Evolutionary conservation across 2,329 filamentous ascomycete genomes (phyloP).

Genomic region (Rasamsonia emersonii): DNA sequence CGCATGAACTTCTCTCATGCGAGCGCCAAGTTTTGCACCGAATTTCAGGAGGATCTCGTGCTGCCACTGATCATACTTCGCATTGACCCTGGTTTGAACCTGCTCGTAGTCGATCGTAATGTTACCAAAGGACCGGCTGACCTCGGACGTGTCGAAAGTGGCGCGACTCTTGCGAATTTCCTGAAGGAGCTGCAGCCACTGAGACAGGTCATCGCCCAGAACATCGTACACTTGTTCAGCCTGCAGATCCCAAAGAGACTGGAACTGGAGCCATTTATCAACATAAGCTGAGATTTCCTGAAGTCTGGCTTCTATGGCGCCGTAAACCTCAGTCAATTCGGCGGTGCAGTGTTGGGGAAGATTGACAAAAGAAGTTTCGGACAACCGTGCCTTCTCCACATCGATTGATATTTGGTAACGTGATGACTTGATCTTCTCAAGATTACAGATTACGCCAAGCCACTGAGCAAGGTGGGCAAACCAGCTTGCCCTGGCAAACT

Average conservation of each 20-base stretch:
- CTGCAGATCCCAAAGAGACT: slow-evolving; percentile 95
- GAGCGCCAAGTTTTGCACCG: slow-evolving; percentile 73
- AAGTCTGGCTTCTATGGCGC: slow-evolving; percentile 73
- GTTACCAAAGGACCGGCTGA: slow-evolving; percentile 85
- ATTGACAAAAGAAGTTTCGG: slow-evolving; percentile 62
- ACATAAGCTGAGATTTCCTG: slow-evolving; percentile 75
- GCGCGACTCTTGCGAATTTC: slow-evolving; percentile 92
- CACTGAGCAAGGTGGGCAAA: slow-evolving; percentile 85
- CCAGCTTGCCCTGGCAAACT: slow-evolving; percentile 89
- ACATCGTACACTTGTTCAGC: slow-evolving; percentile 91
- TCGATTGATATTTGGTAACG: slow-evolving; percentile 82
- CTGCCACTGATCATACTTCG: slow-evolving; percentile 99
- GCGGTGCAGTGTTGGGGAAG: slow-evolving; percentile 76
- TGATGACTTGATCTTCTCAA: slow-evolving; percentile 89
- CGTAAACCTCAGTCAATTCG: slow-evolving; percentile 70
- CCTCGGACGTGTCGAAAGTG: slow-evolving; percentile 95
- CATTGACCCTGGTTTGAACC: slow-evolving; percentile 96
- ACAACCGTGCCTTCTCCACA: slow-evolving; percentile 28
- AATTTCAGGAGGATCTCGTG: slow-evolving; percentile 95
- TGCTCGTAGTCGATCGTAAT: slow-evolving; percentile 96
- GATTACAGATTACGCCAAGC: slow-evolving; percentile 85
- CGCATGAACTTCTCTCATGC: slow-evolving; percentile 85
- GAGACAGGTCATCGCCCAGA: slow-evolving; percentile 79
- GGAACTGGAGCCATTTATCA: slow-evolving; percentile 97
- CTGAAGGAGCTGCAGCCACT: slow-evolving; percentile 92